Evolutionary conservation across 2,329 filamentous ascomycete species (phyloP).

Genomic region (Penicillium sumatraense): DNA sequence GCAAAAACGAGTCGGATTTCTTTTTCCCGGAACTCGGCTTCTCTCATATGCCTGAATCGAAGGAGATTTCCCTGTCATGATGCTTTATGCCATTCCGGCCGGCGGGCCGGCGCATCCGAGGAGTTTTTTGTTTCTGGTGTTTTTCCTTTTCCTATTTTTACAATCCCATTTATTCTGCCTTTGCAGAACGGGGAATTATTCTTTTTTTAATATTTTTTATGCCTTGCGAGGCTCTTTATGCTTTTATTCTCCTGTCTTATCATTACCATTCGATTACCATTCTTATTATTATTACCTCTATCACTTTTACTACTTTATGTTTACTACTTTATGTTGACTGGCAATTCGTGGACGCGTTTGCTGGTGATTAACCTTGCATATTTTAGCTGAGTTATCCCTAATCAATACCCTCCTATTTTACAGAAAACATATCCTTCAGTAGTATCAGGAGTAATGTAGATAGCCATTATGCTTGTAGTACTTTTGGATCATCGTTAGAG

Average conservation of each 20-base stretch:
- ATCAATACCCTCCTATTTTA: slow-evolving; percentile 13
- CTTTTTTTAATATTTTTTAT: too few relatives aligned
- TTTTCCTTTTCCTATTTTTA: neutral
- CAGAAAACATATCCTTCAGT: neutral
- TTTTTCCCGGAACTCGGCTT: too few relatives aligned
- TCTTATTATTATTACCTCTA: neutral
- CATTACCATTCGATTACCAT: neutral
- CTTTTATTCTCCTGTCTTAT: neutral
- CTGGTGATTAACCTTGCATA: slow-evolving; percentile 7
- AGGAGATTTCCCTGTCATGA: slow-evolving; percentile 1
- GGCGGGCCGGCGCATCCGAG: slow-evolving; percentile 30
- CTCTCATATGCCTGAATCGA: too few relatives aligned
- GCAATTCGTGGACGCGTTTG: neutral
- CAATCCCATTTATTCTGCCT: neutral
- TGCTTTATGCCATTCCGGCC: slow-evolving; percentile 18
- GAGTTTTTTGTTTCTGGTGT: slow-evolving; percentile 29
- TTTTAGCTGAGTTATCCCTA: slow-evolving; percentile 13
- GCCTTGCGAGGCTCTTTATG: too few relatives aligned
- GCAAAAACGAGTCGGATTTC: neutral
- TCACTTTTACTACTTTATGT: neutral
- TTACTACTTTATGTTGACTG: neutral
- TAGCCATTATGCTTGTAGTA: too few relatives aligned
- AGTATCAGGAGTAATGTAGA: too few relatives aligned
- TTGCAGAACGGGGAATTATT: neutral
- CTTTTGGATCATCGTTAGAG: too few relatives aligned